Base-by-base conservation (phyloP, 495 filamentous ascomycete species). In the Aspergillus campestris region DNA sequence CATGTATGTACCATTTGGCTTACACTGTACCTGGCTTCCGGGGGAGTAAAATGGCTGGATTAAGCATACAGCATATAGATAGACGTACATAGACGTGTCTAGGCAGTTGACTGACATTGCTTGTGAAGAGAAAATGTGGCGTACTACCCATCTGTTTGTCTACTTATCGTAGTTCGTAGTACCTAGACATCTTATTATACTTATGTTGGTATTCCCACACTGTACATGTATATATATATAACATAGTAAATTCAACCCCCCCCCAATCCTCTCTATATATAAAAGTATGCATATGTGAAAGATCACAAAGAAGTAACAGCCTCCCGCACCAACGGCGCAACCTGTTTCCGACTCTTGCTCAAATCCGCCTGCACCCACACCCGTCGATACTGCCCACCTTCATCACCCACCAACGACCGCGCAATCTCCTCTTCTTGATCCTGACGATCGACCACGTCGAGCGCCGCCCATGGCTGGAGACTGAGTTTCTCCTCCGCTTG, bases 291-390 rank as follows among this genome's bases (percentile, higher is more conserved):
- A 34, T n/a, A 8, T 33, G 14, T 41, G 6, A 2, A 27, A 29
- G 8, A 33, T 42, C 51, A 56, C 31, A 62, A 44, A 38, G 65
- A 63, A 42, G 66, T 65, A 57, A 88, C 74, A 14, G 73, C 80
- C 50, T 76, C 75, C 56, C 89, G 77, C 53, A 97, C 49, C 63
- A 94, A 65, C 29, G 91, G 91, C 30, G 83, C 90, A 34, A 97
- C 87, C 71, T 88, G 83, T 67, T 97, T 97, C 53, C 91, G 71
- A 62, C 89, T 95, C 47, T 79, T 71, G 39, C 74, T 71, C 15
- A 83, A 50, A 52, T 81, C 74, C 18, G 60, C 64, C 71, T 95
- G 90, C 51, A 68, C 61, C 86, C 87, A 91, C 28, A 83, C 70
- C 38, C 57, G 55, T 7, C 61, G 55, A 59, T 60, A 67, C 6